Percentiles rank a stretch among this genome's conserved stretches.
These are phyloP conservation scores for Vanrija sp. DNA, from an alignment of 1,284 basidiomycete genomes.

Conservation along the genomic window DNA sequence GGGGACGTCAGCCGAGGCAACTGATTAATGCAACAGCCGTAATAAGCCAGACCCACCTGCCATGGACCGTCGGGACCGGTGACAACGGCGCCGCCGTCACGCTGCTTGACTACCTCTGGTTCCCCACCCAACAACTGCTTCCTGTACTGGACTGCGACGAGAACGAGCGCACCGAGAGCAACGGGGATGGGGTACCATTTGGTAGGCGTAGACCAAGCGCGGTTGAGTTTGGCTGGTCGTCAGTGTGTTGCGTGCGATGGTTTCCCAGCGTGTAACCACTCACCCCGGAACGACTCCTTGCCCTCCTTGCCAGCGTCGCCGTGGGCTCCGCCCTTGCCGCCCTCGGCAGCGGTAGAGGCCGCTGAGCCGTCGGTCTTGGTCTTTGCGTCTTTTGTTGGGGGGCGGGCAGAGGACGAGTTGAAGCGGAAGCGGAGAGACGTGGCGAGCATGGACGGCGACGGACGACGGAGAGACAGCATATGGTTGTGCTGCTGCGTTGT, in stretches of 20 bases:
- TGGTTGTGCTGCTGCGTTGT: too few relatives aligned
- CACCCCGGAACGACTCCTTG: conserved; percentile 4
- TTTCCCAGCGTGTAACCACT: not conserved
- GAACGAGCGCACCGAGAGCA: conserved; percentile 80
- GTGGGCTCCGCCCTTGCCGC: too few relatives aligned
- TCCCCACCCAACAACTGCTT: conserved; percentile 34
- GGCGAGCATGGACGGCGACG: not conserved
- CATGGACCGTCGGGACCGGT: conserved; percentile 75
- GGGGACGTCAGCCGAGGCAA: conserved; percentile 5
- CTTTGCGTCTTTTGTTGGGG: not conserved
- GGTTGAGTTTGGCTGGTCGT: conserved; percentile 45
- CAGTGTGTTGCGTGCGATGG: not conserved
- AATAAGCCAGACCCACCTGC: conserved; percentile 63
- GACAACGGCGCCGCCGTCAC: conserved; percentile 67
- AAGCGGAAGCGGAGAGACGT: not conserved
- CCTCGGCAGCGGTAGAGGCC: not conserved
- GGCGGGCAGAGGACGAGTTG: conserved; percentile 6
- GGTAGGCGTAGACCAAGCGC: conserved; percentile 86
- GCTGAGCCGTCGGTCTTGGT: not conserved
- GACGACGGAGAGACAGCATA: not conserved
- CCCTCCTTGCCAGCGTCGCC: not conserved
- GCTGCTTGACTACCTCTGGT: conserved; percentile 42
- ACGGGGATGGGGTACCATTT: conserved; percentile 95
- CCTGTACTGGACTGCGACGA: conserved; percentile 72
- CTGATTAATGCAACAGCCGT: not conserved